Conservation (phyloP, 345 rosid genomes). For the Eucalyptus lansdowneana region DNA sequence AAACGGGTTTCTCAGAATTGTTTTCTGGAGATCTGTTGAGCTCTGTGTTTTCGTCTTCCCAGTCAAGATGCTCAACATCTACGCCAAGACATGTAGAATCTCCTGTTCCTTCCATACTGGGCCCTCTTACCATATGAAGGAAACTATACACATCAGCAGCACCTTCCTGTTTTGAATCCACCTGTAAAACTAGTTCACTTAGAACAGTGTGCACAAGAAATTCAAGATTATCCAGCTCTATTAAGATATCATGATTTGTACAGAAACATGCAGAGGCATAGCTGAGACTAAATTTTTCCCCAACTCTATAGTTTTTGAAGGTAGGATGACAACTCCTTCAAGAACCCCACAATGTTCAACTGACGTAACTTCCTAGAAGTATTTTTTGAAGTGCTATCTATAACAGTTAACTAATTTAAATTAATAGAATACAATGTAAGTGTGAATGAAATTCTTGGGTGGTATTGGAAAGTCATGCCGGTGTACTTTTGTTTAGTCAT, state of each 20-base stretch:
- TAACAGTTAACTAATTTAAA: not conserved
- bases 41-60: conserved; percentile 40
- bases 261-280: not conserved
- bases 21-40: conserved; percentile 71
- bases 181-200: conserved; percentile 15
- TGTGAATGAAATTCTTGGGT: not conserved
- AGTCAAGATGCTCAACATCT: conserved; percentile 48
- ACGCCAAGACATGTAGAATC: conserved; percentile 60
- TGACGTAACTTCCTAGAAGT: not conserved
- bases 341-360: not conserved
- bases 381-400: not conserved
- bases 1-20: conserved; percentile 34
- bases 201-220: not conserved
- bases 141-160: conserved; percentile 55
- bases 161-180: conserved; percentile 19
- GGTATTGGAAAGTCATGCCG: not conserved
- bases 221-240: not conserved
- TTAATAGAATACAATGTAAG: not conserved
- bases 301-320: not conserved
- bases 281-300: not conserved
- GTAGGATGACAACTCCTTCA: not conserved
- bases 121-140: conserved; percentile 60
- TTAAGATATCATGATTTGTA: not conserved
- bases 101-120: conserved; percentile 8
- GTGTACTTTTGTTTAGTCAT: not conserved